Conservation (phyloP, 2,329 filamentous ascomycete species). For the Rasamsonia emersonii region DNA sequence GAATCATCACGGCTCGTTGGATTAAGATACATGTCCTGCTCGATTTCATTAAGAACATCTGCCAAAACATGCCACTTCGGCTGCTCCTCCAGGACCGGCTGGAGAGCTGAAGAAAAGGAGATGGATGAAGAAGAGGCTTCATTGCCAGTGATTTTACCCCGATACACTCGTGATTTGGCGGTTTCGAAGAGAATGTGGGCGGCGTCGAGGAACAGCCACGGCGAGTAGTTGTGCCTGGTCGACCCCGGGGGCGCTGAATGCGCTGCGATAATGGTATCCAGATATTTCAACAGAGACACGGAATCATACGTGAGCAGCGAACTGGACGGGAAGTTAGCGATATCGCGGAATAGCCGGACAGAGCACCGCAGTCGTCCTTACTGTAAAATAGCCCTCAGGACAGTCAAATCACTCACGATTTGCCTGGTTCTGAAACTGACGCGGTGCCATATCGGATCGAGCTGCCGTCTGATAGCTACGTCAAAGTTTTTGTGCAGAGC, state of each 20-base stretch:
- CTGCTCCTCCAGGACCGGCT: conserved; percentile 81
- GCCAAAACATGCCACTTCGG: conserved; percentile 87
- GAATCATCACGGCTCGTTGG: conserved; percentile 69
- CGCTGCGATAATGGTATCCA: conserved; percentile 88
- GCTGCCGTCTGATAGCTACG: conserved; percentile 72
- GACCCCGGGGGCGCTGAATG: conserved; percentile 83
- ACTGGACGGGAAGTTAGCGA: conserved; percentile 21
- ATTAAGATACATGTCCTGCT: conserved; percentile 80
- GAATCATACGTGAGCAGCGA: conserved; percentile 76
- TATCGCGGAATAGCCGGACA: neutral
- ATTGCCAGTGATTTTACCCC: conserved; percentile 57
- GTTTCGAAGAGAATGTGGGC: conserved; percentile 91
- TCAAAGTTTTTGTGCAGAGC: conserved; percentile 91
- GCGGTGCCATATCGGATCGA: conserved; percentile 95
- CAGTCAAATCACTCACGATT: conserved; percentile 80
- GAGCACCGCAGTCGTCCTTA: conserved; percentile 31
- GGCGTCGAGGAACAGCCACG: conserved; percentile 92
- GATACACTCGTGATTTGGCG: conserved; percentile 79
- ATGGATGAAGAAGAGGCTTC: conserved; percentile 40
- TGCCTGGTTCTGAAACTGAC: conserved; percentile 92
- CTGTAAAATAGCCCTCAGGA: conserved; percentile 75
- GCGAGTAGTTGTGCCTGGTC: conserved; percentile 79
- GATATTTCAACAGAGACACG: conserved; percentile 82
- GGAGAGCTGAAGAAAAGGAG: conserved; percentile 52
- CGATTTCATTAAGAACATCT: conserved; percentile 90